phyloP scores from a whole-genome alignment of 495 filamentous ascomycete genomes.

The Lindgomyces ingoldianus region DNA sequence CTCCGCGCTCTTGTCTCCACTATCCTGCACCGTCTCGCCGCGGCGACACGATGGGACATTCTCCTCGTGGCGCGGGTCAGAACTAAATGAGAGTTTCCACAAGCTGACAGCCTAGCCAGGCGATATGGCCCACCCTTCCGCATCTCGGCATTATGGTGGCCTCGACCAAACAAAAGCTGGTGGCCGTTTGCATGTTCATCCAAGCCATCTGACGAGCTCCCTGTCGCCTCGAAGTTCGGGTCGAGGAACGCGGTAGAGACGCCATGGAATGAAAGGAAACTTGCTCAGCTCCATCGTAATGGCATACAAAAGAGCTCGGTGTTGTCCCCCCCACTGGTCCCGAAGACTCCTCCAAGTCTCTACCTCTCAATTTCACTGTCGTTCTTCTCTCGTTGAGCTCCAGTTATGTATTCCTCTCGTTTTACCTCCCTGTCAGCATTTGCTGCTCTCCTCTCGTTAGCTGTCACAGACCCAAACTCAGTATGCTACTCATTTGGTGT shows the following conservation, averaged over 20 bases:
- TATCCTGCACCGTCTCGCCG: conserved; percentile 12
- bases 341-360: not conserved
- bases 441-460: conserved; percentile 23
- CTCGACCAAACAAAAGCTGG: not conserved
- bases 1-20: not conserved
- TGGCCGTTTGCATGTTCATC: conserved; percentile 8
- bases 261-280: conserved; percentile 13
- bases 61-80: conserved; percentile 7
- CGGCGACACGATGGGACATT: conserved; percentile 1
- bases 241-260: conserved; percentile 5
- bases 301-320: conserved; percentile 15
- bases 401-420: conserved; percentile 27
- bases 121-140: not conserved
- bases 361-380: not conserved
- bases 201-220: conserved; percentile 10
- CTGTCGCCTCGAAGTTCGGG: conserved; percentile 19
- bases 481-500: conserved; percentile 39
- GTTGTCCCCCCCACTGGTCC: not conserved
- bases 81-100: conserved; percentile 2
- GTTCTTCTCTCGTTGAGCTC: not conserved
- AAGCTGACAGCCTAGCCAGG: conserved; percentile 1
- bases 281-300: conserved; percentile 12
- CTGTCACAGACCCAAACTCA: conserved; percentile 17
- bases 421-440: conserved; percentile 9
- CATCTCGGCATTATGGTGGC: conserved; percentile 10